These are phyloP conservation scores for Hymenoscyphus albidus DNA, from an alignment of 2,329 filamentous ascomycete species.

Conservation along the genomic window DNA sequence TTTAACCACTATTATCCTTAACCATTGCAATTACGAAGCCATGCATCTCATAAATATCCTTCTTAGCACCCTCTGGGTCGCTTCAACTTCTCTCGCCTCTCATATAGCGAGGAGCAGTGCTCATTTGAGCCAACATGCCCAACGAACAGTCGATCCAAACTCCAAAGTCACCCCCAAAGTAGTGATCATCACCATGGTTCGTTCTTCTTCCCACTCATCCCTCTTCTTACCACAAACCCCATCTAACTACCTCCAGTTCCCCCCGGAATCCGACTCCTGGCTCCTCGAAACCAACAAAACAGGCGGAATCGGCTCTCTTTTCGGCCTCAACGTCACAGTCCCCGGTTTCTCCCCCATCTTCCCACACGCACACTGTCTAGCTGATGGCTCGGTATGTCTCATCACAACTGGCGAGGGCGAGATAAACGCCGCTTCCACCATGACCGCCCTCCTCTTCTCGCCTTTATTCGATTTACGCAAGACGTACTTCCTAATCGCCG, in stretches of 20 bases:
- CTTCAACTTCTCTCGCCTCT: neutral
- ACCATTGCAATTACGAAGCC: neutral
- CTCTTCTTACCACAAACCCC: neutral
- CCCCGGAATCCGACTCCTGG: conserved; percentile 9
- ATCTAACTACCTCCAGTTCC: conserved; percentile 2
- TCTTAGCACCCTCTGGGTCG: neutral
- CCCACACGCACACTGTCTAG: conserved; percentile 60
- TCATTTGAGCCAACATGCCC: neutral
- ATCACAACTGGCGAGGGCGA: conserved; percentile 52
- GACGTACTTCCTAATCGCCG: conserved; percentile 67
- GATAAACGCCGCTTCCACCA: conserved; percentile 67
- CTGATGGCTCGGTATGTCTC: conserved; percentile 58
- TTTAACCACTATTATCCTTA: neutral
- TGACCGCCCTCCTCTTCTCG: conserved; percentile 59
- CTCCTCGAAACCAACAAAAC: conserved; percentile 27
- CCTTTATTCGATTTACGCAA: conserved; percentile 56
- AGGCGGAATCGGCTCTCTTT: conserved; percentile 47
- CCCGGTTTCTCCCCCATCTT: conserved; percentile 59
- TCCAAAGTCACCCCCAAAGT: conserved; percentile 5
- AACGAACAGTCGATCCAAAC: neutral
- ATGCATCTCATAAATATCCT: neutral
- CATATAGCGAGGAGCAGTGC: neutral
- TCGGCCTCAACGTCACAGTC: conserved; percentile 50
- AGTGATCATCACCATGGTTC: conserved; percentile 11
- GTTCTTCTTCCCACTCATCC: neutral